Percentiles rank a stretch among this genome's conserved stretches.
Conservation (phyloP, 768 basidiomycete genomes). For the Hirschioporus abietinus region DNA sequence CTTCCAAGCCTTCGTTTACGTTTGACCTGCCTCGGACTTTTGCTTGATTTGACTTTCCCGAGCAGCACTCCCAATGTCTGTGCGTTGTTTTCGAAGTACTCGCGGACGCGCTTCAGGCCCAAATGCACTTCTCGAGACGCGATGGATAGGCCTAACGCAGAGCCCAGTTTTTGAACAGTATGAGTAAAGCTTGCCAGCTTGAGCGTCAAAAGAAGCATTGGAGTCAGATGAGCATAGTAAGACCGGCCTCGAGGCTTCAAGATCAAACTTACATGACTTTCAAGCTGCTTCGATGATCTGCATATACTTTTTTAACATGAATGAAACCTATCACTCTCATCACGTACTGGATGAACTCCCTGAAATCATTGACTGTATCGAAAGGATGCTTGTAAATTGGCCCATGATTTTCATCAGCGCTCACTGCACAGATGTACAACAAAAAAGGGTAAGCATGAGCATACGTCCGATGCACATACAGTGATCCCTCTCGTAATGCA, state of each 20-base stretch:
- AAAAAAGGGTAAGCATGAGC: not conserved
- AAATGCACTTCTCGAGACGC: not conserved
- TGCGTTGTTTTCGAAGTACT: not conserved
- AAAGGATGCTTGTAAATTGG: not conserved
- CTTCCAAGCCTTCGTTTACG: not conserved
- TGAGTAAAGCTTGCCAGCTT: not conserved
- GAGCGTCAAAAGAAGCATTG: not conserved
- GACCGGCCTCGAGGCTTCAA: not conserved
- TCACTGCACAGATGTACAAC: not conserved
- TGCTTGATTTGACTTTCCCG: not conserved
- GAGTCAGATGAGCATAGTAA: not conserved
- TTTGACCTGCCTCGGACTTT: not conserved
- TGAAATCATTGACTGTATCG: not conserved
- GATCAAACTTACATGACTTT: not conserved
- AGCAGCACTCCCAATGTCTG: not conserved
- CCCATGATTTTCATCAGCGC: not conserved
- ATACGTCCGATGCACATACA: not conserved
- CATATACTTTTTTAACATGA: not conserved
- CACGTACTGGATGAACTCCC: not conserved
- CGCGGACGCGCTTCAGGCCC: not conserved
- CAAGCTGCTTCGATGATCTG: not conserved
- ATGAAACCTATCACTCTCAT: not conserved
- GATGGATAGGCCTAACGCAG: not conserved
- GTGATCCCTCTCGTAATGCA: too few relatives aligned
- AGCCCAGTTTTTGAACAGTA: not conserved